Percentiles rank a stretch among this genome's conserved stretches.
These are phyloP conservation scores for Leucaena leucocephala DNA, from an alignment of 306 rosid genomes.

Conservation along the genomic window DNA sequence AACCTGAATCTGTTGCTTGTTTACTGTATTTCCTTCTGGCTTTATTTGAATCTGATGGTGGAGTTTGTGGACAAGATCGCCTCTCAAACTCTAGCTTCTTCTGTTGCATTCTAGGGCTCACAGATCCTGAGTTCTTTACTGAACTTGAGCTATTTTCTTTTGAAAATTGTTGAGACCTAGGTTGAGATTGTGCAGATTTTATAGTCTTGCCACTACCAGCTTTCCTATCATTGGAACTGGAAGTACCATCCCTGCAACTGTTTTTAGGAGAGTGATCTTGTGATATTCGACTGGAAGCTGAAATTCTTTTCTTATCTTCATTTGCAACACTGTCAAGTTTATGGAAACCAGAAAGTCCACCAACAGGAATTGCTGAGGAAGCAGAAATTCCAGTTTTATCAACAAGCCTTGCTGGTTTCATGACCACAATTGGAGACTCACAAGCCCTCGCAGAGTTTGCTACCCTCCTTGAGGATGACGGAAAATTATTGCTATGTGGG, in stretches of 20 bases:
- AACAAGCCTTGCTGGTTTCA: conserved; percentile 79
- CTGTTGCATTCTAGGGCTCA: conserved; percentile 83
- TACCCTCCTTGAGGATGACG: conserved; percentile 44
- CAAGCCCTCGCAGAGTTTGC: conserved; percentile 50
- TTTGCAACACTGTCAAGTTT: conserved; percentile 44
- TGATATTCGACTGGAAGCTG: conserved; percentile 43
- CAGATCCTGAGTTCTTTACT: conserved; percentile 61
- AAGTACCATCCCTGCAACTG: conserved; percentile 47
- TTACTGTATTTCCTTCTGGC: conserved; percentile 57
- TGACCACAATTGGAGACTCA: conserved; percentile 78
- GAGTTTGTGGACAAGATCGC: conserved; percentile 68
- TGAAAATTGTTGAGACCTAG: conserved; percentile 54
- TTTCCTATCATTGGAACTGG: conserved; percentile 58
- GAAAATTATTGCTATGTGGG: conserved; percentile 43
- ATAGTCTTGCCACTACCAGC: conserved; percentile 43
- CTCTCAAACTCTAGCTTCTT: conserved; percentile 76
- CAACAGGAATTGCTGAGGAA: conserved; percentile 60
- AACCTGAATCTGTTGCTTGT: conserved; percentile 55
- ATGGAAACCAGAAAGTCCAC: conserved; percentile 45
- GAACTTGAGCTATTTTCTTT: conserved; percentile 51
- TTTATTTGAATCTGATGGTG: conserved; percentile 63
- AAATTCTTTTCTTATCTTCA: conserved; percentile 44
- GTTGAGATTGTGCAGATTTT: conserved; percentile 49
- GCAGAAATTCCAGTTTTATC: conserved; percentile 58
- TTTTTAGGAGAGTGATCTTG: conserved; percentile 55